phyloP scores from a whole-genome alignment of 1,284 basidiomycete genomes.

The Leccinum pachyderme region DNA sequence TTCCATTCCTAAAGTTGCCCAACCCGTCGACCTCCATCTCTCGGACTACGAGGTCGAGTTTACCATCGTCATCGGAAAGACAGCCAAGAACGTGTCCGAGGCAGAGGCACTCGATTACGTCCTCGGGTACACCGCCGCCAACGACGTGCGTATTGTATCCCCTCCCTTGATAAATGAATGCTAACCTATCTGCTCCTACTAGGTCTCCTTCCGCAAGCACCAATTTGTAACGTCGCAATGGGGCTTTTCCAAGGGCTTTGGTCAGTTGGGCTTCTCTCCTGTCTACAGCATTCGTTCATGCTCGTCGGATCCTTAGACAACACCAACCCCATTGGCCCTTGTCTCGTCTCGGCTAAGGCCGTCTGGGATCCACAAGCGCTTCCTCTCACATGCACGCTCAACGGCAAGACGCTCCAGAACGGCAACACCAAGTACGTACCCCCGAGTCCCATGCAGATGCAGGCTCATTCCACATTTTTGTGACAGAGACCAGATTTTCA shows the following conservation, averaged over 20 bases:
- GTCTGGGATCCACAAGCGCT: slow-evolving; percentile 73
- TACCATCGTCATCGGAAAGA: slow-evolving; percentile 80
- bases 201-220: slow-evolving; percentile 79
- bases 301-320: slow-evolving; percentile 47
- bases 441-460: neutral
- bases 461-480: neutral
- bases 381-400: slow-evolving; percentile 64
- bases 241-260: slow-evolving; percentile 83
- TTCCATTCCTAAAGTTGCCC: slow-evolving; percentile 64
- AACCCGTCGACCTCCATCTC: slow-evolving; percentile 68
- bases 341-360: slow-evolving; percentile 62
- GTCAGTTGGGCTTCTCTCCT: slow-evolving; percentile 32
- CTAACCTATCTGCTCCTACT: slow-evolving; percentile 23
- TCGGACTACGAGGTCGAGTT: slow-evolving; percentile 91
- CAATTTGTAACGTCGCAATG: slow-evolving; percentile 77
- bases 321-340: slow-evolving; percentile 75
- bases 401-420: slow-evolving; percentile 68
- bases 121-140: slow-evolving; percentile 75
- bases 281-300: neutral
- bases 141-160: slow-evolving; percentile 56
- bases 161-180: neutral
- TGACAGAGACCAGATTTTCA: slow-evolving; percentile 70
- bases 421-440: slow-evolving; percentile 65
- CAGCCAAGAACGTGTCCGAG: slow-evolving; percentile 75
- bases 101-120: slow-evolving; percentile 79